Conservation (phyloP, 257 asterid genomes). For the Gentiana straminea region DNA sequence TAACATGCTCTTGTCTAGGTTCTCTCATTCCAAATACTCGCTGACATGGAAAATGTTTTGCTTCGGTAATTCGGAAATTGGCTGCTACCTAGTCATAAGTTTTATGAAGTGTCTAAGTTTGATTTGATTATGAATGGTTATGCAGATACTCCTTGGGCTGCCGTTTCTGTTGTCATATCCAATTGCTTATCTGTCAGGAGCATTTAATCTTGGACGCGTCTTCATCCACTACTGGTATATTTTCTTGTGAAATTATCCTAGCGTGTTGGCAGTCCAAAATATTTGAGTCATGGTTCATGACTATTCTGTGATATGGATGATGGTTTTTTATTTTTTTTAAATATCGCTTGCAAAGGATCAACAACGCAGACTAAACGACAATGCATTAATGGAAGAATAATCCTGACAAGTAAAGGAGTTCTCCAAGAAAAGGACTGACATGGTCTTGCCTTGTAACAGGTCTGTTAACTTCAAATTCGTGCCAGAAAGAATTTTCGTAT, state of each 20-base stretch:
- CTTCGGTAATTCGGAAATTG: constrained; percentile 21
- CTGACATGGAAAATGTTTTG: neutral
- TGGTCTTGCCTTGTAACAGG: constrained; percentile 19
- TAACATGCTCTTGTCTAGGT: too few species aligned
- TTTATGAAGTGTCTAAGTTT: constrained; percentile 13
- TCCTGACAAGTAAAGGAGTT: neutral
- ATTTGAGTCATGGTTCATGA: neutral
- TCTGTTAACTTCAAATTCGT: constrained; percentile 50
- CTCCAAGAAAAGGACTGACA: constrained; percentile 1
- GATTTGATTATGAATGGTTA: constrained; percentile 24
- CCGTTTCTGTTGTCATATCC: constrained; percentile 76
- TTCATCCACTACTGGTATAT: constrained; percentile 90
- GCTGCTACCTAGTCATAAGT: constrained; percentile 19
- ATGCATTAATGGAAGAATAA: too few species aligned
- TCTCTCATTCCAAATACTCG: too few species aligned
- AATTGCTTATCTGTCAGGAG: constrained; percentile 61
- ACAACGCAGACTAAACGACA: too few species aligned
- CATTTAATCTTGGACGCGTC: constrained; percentile 89
- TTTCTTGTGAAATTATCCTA: neutral
- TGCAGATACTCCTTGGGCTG: constrained; percentile 74
- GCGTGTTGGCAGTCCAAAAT: neutral
- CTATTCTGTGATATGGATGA: constrained; percentile 1
- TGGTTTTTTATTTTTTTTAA: neutral
- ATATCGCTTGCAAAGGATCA: neutral
- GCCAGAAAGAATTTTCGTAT: constrained; percentile 36